phyloP scores from a whole-genome alignment of 495 filamentous ascomycete genomes.

The Neurospora tetrasperma region DNA sequence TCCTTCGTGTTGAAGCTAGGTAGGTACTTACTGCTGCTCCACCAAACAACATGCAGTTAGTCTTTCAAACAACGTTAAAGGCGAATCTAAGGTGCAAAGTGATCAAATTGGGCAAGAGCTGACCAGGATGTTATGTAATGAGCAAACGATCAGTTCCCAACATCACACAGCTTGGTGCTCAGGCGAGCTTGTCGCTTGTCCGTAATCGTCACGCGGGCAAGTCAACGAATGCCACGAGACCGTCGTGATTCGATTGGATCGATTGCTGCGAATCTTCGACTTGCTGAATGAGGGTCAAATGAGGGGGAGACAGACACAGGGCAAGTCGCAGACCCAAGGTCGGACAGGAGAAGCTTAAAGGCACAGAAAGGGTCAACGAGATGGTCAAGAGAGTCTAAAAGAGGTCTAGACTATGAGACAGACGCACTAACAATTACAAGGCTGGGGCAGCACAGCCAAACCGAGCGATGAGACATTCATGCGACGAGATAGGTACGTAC shows the following conservation, averaged over 20 bases:
- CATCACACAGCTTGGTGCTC: not conserved
- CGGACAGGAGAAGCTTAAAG: not conserved
- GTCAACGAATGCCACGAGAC: conserved; percentile 23
- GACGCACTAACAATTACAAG: not conserved
- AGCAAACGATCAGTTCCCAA: not conserved
- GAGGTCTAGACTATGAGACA: not conserved
- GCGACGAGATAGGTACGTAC: not conserved
- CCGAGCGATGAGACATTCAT: not conserved
- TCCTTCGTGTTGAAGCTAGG: not conserved
- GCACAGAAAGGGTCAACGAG: not conserved
- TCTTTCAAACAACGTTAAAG: not conserved
- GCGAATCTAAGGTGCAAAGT: not conserved
- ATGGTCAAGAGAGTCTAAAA: not conserved
- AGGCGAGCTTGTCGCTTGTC: not conserved
- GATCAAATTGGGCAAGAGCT: not conserved
- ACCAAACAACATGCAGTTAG: not conserved
- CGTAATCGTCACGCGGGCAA: conserved; percentile 17
- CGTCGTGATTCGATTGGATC: conserved; percentile 9
- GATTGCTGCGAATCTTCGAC: conserved; percentile 2
- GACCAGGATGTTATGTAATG: not conserved
- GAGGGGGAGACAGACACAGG: not conserved
- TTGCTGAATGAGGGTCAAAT: not conserved
- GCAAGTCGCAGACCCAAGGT: not conserved
- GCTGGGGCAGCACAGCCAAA: not conserved
- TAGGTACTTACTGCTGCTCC: not conserved